Base-by-base conservation (phyloP, 2,329 filamentous ascomycete species). In the Juglanconis oblonga region DNA sequence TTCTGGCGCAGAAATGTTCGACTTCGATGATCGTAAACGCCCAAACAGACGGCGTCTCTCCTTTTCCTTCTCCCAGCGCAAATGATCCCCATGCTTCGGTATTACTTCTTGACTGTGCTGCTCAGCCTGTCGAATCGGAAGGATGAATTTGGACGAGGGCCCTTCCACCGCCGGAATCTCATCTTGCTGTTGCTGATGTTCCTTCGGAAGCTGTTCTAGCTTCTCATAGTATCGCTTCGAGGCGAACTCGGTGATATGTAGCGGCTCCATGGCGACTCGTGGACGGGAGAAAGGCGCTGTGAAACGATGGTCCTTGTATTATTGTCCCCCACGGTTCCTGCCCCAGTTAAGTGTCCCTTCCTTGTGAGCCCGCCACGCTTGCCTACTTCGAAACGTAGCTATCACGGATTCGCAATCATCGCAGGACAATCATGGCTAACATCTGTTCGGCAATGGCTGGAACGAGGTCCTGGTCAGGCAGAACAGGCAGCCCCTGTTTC, bases 241-340 rank as follows among this genome's bases (percentile, higher is more conserved):
- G 63, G 84, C 86, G 73, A 88, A 88, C 71, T 88, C 86, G 62
- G 85, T 87, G 63, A 86, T 79, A 65, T 87, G 85, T 66, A 81
- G 78, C 68, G 82, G 83, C 65, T 87, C 85, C 84, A 87, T 86
- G 68, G 72, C 72, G 71, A 67, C 64, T 64, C 61, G 47, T 66
- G 36, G 33, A 14, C 52, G 42, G 35, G 48, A 42, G 45, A 44
- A 55, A 24, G 54, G 36, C 13, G 36, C 32, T 35, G 29, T 17
- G 35, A n/a, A 59, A 9, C 17, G 5, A 38, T 45, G n/a, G 32
- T 51, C 38, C 54, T 50, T 40, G 42, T 17, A 11, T 55, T 17
- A 11, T 55, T 64, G 61, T 56, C 55, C 50, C 64, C 58, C 56
- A 58, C 54, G 58, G 31, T 52, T 54, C 6, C 60, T 60, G 45